Percentiles rank a stretch among this genome's conserved stretches.
Conservation (phyloP, 225 moss, liverwort and hornwort genomes). For the Straminergon stramineum region DNA sequence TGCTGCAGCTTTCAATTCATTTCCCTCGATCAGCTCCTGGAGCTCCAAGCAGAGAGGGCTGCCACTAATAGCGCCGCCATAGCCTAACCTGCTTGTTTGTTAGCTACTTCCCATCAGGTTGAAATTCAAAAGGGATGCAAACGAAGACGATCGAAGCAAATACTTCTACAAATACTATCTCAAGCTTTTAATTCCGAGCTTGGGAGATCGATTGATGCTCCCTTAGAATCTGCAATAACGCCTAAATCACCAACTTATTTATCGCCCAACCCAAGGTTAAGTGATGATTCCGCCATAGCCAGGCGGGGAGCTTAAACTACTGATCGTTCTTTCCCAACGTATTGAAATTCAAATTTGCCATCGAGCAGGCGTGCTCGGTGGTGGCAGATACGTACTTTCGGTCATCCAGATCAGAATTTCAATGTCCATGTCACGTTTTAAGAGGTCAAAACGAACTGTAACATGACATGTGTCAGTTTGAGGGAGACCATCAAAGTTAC, state of each 20-base stretch:
- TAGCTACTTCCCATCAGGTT: not conserved
- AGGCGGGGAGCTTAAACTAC: not conserved
- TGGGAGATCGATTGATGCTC: not conserved
- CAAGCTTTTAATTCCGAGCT: not conserved
- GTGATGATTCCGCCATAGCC: not conserved
- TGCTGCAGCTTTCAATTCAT: not conserved
- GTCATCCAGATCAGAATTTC: not conserved
- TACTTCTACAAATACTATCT: not conserved
- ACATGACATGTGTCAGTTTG: not conserved
- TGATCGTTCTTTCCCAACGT: not conserved
- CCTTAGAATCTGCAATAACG: not conserved
- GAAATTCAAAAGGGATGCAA: not conserved
- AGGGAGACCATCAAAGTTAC: too few species aligned
- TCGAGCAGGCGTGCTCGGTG: not conserved
- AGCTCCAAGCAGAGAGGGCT: not conserved
- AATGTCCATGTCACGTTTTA: not conserved
- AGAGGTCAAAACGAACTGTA: not conserved
- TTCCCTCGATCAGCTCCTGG: not conserved
- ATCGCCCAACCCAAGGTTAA: not conserved
- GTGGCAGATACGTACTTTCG: not conserved
- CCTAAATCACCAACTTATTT: not conserved
- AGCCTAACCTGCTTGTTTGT: not conserved
- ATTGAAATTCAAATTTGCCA: constrained; percentile 8
- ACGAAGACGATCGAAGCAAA: not conserved
- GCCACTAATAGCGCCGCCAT: not conserved